Conservation (phyloP, 805 yeast genomes). For the Metahyphopichia silvanorum region DNA sequence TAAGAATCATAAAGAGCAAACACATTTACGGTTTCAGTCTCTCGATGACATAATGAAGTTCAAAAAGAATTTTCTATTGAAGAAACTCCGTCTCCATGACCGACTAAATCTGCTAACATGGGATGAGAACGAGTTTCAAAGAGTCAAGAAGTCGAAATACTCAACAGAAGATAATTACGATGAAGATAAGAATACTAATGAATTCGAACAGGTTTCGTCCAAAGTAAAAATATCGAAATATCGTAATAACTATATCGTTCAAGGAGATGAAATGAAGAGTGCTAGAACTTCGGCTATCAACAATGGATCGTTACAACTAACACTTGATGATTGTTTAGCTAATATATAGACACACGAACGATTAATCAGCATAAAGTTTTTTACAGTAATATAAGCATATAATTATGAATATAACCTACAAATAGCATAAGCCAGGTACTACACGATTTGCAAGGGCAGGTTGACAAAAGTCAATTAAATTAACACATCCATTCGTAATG, state of each 20-base stretch:
- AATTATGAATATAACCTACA: not conserved
- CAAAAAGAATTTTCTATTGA: slow-evolving; percentile 1
- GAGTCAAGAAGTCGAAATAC: not conserved
- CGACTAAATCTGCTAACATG: slow-evolving; percentile 1
- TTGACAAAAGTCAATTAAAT: not conserved
- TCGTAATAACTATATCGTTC: not conserved
- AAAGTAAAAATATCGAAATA: not conserved
- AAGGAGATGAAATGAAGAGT: not conserved
- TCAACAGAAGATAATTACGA: not conserved
- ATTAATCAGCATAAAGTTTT: not conserved
- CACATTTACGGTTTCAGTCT: not conserved
- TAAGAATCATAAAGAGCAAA: slow-evolving; percentile 1
- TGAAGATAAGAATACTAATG: not conserved
- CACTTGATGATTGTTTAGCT: not conserved
- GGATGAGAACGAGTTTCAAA: not conserved
- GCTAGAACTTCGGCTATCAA: slow-evolving; percentile 1
- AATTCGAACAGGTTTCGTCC: not conserved
- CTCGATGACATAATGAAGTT: not conserved
- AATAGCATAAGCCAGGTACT: not conserved
- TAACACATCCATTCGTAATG: too few relatives aligned
- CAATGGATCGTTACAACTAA: slow-evolving; percentile 1
- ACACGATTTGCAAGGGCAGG: not conserved
- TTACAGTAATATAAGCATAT: not conserved
- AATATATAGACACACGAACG: not conserved
- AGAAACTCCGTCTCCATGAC: slow-evolving; percentile 2